phyloP scores from a whole-genome alignment of 345 rosid genomes.

The Laguncularia racemosa region DNA sequence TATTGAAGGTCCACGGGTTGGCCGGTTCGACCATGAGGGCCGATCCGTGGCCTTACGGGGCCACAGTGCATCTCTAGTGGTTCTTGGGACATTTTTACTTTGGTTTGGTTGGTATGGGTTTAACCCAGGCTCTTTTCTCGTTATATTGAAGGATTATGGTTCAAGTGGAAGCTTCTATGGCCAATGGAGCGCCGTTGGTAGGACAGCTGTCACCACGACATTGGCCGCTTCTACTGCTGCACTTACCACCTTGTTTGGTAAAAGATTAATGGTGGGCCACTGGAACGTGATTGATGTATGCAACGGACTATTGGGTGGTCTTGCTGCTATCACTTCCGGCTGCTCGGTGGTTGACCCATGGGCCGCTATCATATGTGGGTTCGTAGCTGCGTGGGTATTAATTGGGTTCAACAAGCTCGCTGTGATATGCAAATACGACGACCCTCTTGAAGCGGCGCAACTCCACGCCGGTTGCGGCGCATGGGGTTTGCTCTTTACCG shows the following conservation, averaged over 20 bases:
- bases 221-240: slow-evolving; percentile 78
- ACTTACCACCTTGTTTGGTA: slow-evolving; percentile 62
- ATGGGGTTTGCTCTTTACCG: slow-evolving; percentile 74
- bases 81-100: slow-evolving; percentile 59
- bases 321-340: slow-evolving; percentile 77
- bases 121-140: slow-evolving; percentile 56
- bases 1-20: slow-evolving; percentile 68
- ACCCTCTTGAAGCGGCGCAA: slow-evolving; percentile 71
- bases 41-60: slow-evolving; percentile 50
- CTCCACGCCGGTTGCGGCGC: slow-evolving; percentile 81
- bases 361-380: slow-evolving; percentile 77
- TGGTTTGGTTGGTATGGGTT: slow-evolving; percentile 95
- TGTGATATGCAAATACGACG: slow-evolving; percentile 39
- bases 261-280: slow-evolving; percentile 56
- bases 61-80: slow-evolving; percentile 62
- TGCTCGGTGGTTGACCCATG: slow-evolving; percentile 83
- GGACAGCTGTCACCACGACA: slow-evolving; percentile 79
- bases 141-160: slow-evolving; percentile 31
- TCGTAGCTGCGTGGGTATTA: slow-evolving; percentile 53
- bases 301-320: slow-evolving; percentile 74
- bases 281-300: slow-evolving; percentile 79
- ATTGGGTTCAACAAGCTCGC: slow-evolving; percentile 56
- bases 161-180: slow-evolving; percentile 35
- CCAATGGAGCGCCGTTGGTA: slow-evolving; percentile 75
- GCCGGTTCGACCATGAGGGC: slow-evolving; percentile 43